These are phyloP conservation scores for Bipolaris gigantea DNA, from an alignment of 2,329 filamentous ascomycete genomes.

Conservation along the genomic window DNA sequence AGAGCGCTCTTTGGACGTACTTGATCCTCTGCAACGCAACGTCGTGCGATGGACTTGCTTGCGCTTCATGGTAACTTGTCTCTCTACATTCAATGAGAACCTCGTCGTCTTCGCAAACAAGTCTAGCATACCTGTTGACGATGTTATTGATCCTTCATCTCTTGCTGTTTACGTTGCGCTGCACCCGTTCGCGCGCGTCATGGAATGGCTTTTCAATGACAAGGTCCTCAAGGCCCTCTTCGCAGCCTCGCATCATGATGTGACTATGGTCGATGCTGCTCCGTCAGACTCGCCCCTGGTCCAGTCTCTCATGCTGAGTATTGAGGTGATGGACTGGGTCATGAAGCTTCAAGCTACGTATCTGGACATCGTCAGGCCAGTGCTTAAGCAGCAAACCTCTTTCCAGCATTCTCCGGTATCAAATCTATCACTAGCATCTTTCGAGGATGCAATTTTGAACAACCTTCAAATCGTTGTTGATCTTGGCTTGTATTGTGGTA, in stretches of 20 bases:
- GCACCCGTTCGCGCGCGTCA: slow-evolving; percentile 90
- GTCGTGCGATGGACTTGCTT: slow-evolving; percentile 79
- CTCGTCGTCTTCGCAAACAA: slow-evolving; percentile 82
- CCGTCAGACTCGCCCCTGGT: slow-evolving; percentile 79
- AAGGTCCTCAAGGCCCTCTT: slow-evolving; percentile 81
- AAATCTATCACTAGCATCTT: slow-evolving; percentile 78
- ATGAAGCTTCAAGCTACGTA: slow-evolving; percentile 90
- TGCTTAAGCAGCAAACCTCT: slow-evolving; percentile 68
- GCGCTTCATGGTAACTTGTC: slow-evolving; percentile 76
- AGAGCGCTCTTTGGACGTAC: slow-evolving; percentile 64
- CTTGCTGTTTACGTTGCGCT: slow-evolving; percentile 79
- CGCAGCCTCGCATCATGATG: slow-evolving; percentile 74
- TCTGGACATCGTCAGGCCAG: slow-evolving; percentile 80
- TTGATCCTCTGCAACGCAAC: slow-evolving; percentile 66
- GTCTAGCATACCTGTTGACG: slow-evolving; percentile 73
- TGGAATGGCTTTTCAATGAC: slow-evolving; percentile 98
- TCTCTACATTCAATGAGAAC: slow-evolving; percentile 91
- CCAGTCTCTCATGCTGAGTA: slow-evolving; percentile 73
- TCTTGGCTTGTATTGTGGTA: slow-evolving; percentile 82
- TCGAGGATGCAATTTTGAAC: slow-evolving; percentile 87
- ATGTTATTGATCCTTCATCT: slow-evolving; percentile 71
- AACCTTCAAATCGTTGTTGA: slow-evolving; percentile 78
- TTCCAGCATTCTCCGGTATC: slow-evolving; percentile 65
- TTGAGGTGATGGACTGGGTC: slow-evolving; percentile 81
- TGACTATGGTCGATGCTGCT: slow-evolving; percentile 70